phyloP scores from a whole-genome alignment of 73 alveolate genomes.

The Paramecium sonneborni region DNA sequence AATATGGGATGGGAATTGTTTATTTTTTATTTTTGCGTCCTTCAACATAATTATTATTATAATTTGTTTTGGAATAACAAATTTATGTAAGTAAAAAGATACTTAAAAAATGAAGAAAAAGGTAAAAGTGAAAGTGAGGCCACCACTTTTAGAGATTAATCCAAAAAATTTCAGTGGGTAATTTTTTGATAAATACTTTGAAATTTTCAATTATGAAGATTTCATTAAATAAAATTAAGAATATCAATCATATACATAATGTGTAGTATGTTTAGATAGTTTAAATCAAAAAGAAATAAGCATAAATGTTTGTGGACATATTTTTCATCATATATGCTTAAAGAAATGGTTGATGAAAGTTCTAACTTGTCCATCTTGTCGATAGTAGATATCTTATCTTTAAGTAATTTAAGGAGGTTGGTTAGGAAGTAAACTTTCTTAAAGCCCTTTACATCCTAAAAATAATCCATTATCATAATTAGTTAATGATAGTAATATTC shows the following conservation, averaged over 20 bases:
- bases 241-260: neutral
- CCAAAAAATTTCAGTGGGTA: neutral
- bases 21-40: neutral
- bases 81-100: neutral
- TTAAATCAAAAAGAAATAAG: neutral
- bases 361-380: conserved; percentile 52
- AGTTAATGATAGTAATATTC: neutral
- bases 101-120: neutral
- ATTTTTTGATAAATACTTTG: neutral
- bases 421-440: conserved; percentile 3
- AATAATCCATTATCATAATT: neutral
- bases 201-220: neutral
- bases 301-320: conserved; percentile 42
- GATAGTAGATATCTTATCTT: neutral
- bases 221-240: neutral
- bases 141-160: neutral
- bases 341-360: conserved; percentile 61
- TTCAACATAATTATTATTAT: neutral
- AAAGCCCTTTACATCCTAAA: neutral
- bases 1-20: neutral
- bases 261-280: conserved; percentile 42
- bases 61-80: conserved; percentile 3
- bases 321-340: conserved; percentile 53
- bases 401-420: neutral
- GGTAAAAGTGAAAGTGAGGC: neutral